Evolutionary conservation across 73 alveolate genomes (phyloP), one percentile per base, ranked within the genome.

Genomic region (Paramecium caudatum): DNA sequence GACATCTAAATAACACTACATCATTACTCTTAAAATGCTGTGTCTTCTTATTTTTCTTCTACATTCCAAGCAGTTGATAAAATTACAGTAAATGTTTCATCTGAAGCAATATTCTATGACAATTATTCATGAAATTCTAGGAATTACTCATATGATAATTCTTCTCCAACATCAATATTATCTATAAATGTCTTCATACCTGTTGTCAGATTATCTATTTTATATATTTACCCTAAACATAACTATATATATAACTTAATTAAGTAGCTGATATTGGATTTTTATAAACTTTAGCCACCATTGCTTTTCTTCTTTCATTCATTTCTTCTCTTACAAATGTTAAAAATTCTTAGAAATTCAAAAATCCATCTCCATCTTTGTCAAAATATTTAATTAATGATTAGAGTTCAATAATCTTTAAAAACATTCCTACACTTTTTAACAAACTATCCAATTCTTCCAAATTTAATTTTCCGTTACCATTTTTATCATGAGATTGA

Each of bases 241-340:
- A 65, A 25, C 0, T 5, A 4, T 10, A 17, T 12, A 65, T 65
- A 2, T 10, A 32, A 65, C 83, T 65, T 65, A 65, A 65, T 32
- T 32, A 30, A 33, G 16, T 21, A 12, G 47, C 32, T 33, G 83
- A 32, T n/a, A 65, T 65, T 32, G 16, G 8, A 33, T 33, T 36
- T 4, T 30, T 43, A 65, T 33, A 65, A 3, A 65, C 83, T 33
- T 65, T 65, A 9, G 34, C 36, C 34, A 65, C 83, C 83, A 65
- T 65, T 13, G 83, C 83, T 15, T 65, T 65, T 65, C 83, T 65
- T 65, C 83, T 65, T 65, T 65, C 83, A 65, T 65, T 65, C 83
- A 65, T 65, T n/a, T 30, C 50, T 65, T 65, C 83, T 65, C 83
- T 30, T 32, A 65, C 17, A 32, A 65, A 65, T 0, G 47, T 36